These are phyloP conservation scores for Lavandula angustifolia DNA, from an alignment of 257 asterid species.

Conservation along the genomic window DNA sequence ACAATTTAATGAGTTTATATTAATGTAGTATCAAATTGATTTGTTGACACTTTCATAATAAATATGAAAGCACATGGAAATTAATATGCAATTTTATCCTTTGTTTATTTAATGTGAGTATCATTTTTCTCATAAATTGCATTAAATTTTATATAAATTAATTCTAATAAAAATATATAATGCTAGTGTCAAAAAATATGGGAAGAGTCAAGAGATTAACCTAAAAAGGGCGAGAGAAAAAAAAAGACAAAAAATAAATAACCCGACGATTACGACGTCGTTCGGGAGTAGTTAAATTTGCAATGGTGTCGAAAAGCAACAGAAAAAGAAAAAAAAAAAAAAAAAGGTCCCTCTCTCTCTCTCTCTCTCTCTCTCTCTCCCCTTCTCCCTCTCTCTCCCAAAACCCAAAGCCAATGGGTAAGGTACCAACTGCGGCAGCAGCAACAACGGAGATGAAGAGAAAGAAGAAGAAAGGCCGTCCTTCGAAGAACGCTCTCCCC, in stretches of 20 bases:
- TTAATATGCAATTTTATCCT: too few species aligned
- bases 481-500: conserved; percentile 48
- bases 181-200: too few species aligned
- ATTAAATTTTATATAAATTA: too few species aligned
- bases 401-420: conserved; percentile 53
- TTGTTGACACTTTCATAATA: too few species aligned
- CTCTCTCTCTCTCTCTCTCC: conserved; percentile 12
- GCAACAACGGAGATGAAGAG: conserved; percentile 54
- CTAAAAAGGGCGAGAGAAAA: neutral
- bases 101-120: too few species aligned
- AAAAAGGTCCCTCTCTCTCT: neutral
- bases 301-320: conserved; percentile 26
- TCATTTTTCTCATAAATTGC: too few species aligned
- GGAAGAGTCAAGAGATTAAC: neutral
- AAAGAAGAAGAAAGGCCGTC: conserved; percentile 89
- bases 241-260: neutral
- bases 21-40: too few species aligned
- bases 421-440: conserved; percentile 52
- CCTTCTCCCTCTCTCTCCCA: conserved; percentile 25
- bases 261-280: neutral
- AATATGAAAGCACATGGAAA: too few species aligned
- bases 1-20: too few species aligned
- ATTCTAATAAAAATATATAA: too few species aligned
- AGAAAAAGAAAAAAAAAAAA: neutral
- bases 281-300: conserved; percentile 1